These are phyloP conservation scores for Plasmodium sp. DNA, from an alignment of 169 alveolate genomes.

Conservation along the genomic window DNA sequence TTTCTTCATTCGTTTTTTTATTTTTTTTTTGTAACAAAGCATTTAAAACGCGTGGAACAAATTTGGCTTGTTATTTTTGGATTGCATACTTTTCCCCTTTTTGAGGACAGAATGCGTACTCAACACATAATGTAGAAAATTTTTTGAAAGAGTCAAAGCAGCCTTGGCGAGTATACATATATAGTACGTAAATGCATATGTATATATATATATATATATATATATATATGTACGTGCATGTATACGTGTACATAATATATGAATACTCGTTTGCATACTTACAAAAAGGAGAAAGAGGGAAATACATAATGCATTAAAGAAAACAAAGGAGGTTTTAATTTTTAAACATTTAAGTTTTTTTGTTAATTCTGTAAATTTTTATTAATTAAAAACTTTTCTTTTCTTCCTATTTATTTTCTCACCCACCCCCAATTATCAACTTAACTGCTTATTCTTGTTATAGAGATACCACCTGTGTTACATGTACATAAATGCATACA, in stretches of 20 bases:
- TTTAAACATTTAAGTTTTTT: conserved; percentile 71
- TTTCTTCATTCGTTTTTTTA: not conserved
- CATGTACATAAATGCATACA: conserved; percentile 34
- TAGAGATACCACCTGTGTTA: not conserved
- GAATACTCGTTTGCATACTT: not conserved
- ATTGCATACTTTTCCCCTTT: not conserved
- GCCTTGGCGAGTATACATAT: not conserved
- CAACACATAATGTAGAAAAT: not conserved
- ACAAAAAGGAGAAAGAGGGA: conserved; percentile 2
- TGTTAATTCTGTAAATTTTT: conserved; percentile 59
- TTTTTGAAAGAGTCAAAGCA: not conserved
- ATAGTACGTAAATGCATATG: too few relatives aligned
- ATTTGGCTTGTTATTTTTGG: not conserved
- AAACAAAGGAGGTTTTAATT: conserved; percentile 68
- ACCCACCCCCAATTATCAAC: not conserved
- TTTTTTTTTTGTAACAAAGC: not conserved
- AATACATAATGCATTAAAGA: not conserved
- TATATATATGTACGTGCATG: not conserved
- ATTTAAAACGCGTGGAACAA: not conserved
- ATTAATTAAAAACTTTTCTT: conserved; percentile 29
- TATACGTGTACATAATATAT: not conserved
- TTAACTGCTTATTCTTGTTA: conserved; percentile 1
- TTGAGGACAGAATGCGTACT: not conserved
- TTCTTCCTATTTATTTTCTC: not conserved
- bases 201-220: not conserved